A percentile compares a stretch with the other conserved stretches of the same genome.
These are phyloP conservation scores for Globisporangium parvum DNA, from an alignment of 352 stramenopile genomes.

Conservation along the genomic window DNA sequence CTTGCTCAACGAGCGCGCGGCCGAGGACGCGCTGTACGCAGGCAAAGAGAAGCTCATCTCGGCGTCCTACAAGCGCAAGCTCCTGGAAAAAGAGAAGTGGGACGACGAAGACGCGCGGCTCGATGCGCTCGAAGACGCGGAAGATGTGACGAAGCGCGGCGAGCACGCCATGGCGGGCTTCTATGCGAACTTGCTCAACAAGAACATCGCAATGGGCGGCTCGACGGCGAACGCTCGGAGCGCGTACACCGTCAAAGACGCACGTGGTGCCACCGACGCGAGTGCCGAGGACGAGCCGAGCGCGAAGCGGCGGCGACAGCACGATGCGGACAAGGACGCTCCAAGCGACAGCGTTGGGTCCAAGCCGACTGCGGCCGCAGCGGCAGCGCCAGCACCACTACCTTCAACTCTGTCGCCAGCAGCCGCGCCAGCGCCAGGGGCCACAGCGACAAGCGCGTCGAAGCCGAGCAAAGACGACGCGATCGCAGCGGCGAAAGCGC, in stretches of 20 bases:
- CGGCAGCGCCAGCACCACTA: neutral
- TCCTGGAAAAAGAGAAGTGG: constrained; percentile 88
- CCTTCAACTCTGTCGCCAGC: no score
- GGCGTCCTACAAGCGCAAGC: constrained; percentile 88
- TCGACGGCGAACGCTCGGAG: constrained; percentile 59
- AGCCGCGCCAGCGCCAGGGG: neutral
- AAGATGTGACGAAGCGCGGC: constrained; percentile 74
- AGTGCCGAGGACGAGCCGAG: constrained; percentile 2
- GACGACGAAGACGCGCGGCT: constrained; percentile 72
- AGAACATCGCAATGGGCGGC: constrained; percentile 90
- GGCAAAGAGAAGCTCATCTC: constrained; percentile 91
- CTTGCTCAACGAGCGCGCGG: constrained; percentile 78
- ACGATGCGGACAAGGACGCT: constrained; percentile 1
- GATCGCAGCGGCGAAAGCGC: constrained; percentile 69
- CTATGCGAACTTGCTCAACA: constrained; percentile 88
- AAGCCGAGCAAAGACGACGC: constrained; percentile 61
- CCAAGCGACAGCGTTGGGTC: no score
- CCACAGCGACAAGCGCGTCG: constrained; percentile 4
- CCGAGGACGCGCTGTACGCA: constrained; percentile 74
- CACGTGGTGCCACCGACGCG: neutral
- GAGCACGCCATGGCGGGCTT: constrained; percentile 80
- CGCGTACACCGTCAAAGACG: constrained; percentile 67
- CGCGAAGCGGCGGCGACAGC: constrained; percentile 16
- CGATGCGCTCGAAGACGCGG: constrained; percentile 51
- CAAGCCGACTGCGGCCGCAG: neutral